Evolutionary conservation across 139 green algal species (phyloP).

Genomic region (Picochlorum sp.): DNA sequence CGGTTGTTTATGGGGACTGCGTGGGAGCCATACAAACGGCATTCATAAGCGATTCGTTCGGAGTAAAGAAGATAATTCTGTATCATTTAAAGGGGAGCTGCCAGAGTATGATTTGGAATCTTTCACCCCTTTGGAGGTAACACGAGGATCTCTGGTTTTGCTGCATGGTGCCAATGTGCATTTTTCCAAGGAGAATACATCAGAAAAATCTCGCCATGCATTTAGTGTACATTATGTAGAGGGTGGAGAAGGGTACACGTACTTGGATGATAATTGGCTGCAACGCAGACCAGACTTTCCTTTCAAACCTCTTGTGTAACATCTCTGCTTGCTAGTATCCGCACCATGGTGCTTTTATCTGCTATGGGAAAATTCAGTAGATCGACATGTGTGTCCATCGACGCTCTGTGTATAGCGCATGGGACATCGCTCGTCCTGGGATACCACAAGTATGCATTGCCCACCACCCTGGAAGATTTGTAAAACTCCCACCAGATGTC

Average conservation of each 20-base stretch:
- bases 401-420: too few species aligned
- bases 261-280: conserved; percentile 71
- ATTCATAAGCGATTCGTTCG: conserved; percentile 40
- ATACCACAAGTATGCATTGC: conserved; percentile 23
- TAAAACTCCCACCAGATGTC: conserved; percentile 19
- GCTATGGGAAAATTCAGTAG: not conserved
- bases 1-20: conserved; percentile 84
- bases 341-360: too few species aligned
- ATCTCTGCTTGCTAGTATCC: not conserved
- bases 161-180: conserved; percentile 78
- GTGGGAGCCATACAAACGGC: conserved; percentile 36
- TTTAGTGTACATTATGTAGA: conserved; percentile 82
- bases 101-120: conserved; percentile 37
- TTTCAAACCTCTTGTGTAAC: conserved; percentile 48
- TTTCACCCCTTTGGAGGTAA: conserved; percentile 68
- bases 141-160: conserved; percentile 73
- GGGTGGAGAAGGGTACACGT: conserved; percentile 30
- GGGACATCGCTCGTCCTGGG: too few species aligned
- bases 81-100: conserved; percentile 41
- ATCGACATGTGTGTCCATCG: not conserved
- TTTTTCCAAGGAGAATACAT: conserved; percentile 41
- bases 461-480: not conserved
- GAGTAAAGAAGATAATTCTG: conserved; percentile 15
- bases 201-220: conserved; percentile 51
- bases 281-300: conserved; percentile 46